Evolutionary conservation across 2,329 filamentous ascomycete genomes (phyloP), one percentile per base, ranked within the genome.

Genomic region (Kalaharituber pfeilii): DNA sequence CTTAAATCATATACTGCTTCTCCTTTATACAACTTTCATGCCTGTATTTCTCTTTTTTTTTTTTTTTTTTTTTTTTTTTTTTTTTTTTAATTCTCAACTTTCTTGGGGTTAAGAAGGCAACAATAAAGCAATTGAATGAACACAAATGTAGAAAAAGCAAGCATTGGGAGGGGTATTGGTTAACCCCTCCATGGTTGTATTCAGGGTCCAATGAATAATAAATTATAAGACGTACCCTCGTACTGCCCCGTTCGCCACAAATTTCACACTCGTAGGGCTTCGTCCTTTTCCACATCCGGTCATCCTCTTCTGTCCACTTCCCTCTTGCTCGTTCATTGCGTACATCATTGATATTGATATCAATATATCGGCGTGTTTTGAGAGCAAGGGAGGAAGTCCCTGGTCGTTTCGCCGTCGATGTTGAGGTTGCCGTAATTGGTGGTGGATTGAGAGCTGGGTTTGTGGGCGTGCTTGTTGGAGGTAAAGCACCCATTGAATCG

Each of bases 271-370:
- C 59, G 45, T 62, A 63, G 20, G 62, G 62, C 36, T 63, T 63
- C 53, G 62, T 63, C 49, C 58, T 60, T 29, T 58, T 57, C 62
- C 62, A 63, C 51, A 60, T 56, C 22, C 58, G 56, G 45, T 63
- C 62, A 49, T 63, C 62, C 26, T 62, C 57, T 24, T 60, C 61
- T 15, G 62, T 62, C 62, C 62, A 63, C 36, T 55, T 63, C 11
- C 61, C 62, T 47, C 62, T 57, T 3, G 60, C 59, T 29, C 58
- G 60, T 44, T 63, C 62, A 27, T 63, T 62, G 28, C 61, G 54
- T 22, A 63, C 62, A 52, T 63, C 62, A 28, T 63, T 62, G 15
- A 62, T 60, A 42, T 63, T 61, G 44, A 63, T 63, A 50, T 63
- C 62, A 50, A 60, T 60, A 56, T 58, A 60, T 29, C 58, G 53